A percentile compares a stretch with the other conserved stretches of the same genome.
Conservation (phyloP, 148 eudicot species). For the Camellia granthamiana region DNA sequence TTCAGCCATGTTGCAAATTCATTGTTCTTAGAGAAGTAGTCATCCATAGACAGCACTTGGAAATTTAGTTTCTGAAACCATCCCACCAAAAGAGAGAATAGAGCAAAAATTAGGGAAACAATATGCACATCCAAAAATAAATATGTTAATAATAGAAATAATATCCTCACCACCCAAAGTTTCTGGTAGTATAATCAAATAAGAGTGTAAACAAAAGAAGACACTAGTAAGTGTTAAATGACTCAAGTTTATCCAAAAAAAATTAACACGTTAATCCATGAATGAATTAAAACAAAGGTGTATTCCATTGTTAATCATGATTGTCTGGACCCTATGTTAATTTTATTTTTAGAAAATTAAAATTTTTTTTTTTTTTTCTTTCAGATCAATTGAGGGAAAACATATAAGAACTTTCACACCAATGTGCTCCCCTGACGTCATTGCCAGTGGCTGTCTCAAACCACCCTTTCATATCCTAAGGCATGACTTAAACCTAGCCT, state of each 20-base stretch:
- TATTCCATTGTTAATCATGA: background rate
- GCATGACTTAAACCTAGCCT: no score
- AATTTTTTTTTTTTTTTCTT: background rate
- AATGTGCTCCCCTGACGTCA: background rate
- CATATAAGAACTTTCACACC: background rate
- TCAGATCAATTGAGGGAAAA: background rate
- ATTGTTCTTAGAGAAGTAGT: slow-evolving; percentile 89
- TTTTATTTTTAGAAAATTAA: no score
- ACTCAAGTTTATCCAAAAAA: background rate
- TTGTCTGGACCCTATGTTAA: background rate
- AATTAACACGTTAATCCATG: background rate
- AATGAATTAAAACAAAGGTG: background rate
- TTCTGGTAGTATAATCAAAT: background rate
- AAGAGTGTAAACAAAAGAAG: slow-evolving; percentile 4
- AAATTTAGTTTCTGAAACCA: slow-evolving; percentile 39
- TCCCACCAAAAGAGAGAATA: background rate
- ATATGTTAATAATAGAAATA: background rate
- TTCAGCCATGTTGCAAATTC: slow-evolving; percentile 94
- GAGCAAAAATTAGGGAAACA: background rate
- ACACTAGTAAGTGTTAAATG: background rate
- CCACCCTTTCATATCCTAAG: no score
- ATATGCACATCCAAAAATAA: background rate
- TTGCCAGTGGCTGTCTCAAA: background rate
- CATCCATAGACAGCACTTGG: slow-evolving; percentile 59
- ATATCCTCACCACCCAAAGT: background rate